phyloP scores from a whole-genome alignment of 371 early-diverging fungal species.

The Mortierella sp. region DNA sequence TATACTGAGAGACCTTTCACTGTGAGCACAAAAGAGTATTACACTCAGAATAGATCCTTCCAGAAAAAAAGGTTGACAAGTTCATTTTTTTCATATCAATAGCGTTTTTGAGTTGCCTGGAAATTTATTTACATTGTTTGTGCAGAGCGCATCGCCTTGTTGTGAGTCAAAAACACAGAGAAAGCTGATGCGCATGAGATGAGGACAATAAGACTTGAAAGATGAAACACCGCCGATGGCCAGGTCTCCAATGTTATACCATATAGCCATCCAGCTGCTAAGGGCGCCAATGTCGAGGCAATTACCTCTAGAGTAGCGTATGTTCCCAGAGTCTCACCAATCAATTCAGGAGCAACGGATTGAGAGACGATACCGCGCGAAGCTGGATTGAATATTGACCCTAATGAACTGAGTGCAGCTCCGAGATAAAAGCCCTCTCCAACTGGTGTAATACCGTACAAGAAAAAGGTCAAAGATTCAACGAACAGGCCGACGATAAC shows the following conservation, averaged over 20 bases:
- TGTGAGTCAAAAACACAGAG: background rate
- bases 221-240: slow-evolving; percentile 24
- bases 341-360: slow-evolving; percentile 27
- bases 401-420: slow-evolving; percentile 11
- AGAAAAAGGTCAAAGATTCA: slow-evolving; percentile 22
- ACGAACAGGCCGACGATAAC: slow-evolving; percentile 21
- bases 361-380: slow-evolving; percentile 27
- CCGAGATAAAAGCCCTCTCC: slow-evolving; percentile 42
- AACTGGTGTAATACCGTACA: slow-evolving; percentile 19
- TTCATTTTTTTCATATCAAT: too few relatives aligned
- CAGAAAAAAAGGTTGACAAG: too few relatives aligned
- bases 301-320: slow-evolving; percentile 29
- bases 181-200: background rate
- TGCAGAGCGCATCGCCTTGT: background rate
- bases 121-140: too few relatives aligned
- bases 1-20: too few relatives aligned
- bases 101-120: too few relatives aligned
- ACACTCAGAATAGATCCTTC: too few relatives aligned
- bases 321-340: slow-evolving; percentile 28
- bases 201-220: background rate
- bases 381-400: slow-evolving; percentile 29
- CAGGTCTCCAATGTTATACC: slow-evolving; percentile 14
- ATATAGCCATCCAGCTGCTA: slow-evolving; percentile 22
- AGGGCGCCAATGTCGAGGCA: slow-evolving; percentile 17
- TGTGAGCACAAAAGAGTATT: too few relatives aligned